Evolutionary conservation across 129 eudicot species (phyloP), one percentile per base, ranked within the genome.

Genomic region (Silybum marianum): DNA sequence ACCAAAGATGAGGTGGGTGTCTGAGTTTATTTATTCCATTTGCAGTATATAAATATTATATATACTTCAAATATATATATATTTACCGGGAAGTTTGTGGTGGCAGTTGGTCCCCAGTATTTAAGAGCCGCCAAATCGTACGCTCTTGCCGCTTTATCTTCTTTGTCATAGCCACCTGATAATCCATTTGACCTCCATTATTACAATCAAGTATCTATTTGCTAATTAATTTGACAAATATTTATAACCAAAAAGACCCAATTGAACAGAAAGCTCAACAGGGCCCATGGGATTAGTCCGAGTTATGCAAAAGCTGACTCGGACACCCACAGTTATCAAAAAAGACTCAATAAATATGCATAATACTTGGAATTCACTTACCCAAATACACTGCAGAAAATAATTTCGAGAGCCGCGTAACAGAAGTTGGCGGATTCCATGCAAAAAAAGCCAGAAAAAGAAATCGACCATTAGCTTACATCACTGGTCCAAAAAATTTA

Each of bases 81-180:
- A 32, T 82, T 69, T 91, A 93, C 98, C 62, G 97, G 98, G 81
- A 93, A 93, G 80, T 93, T 93, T 77, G 98, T 93, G 74, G 98
- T 93, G 28, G 98, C 97, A 6, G 96, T 86, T 44, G 90, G 89
- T 67, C 98, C 96, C 98, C 98, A 91, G 75, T 91, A 93, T 78
- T 91, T 93, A 9, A 93, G 89, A 85, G 98, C 96, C 11, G 98
- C 98, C 84, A 93, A 82, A 83, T 93, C 98, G 72, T 93, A 93
- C 14, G 98, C 83, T 75, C 91, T 85, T 36, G 98, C 98, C 73
- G 98, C 98, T 80, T 93, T 93, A 26, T 93, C 98, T 80, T 93
- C 98, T 71, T 91, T 91, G 82, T 93, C 98, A 89, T 93, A 93
- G 4, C 98, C 98, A 75, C 98, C 98, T 91, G 82, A 71, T 13